These are phyloP conservation scores for Thoreauomyces humboldtii DNA, from an alignment of 192 early-diverging fungal species.

Conservation along the genomic window DNA sequence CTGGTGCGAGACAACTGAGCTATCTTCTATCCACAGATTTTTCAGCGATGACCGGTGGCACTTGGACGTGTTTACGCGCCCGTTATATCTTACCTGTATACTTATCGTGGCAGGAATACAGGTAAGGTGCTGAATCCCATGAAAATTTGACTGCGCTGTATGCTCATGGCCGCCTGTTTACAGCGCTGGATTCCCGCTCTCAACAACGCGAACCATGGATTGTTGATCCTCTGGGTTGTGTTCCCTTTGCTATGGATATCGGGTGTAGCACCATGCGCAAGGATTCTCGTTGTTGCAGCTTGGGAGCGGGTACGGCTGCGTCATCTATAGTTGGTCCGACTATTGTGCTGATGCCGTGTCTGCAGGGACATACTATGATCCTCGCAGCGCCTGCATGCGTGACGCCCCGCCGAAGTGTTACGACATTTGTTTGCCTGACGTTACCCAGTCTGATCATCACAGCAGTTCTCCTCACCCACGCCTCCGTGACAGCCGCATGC, in stretches of 20 bases:
- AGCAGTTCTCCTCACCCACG: slow-evolving; percentile 6
- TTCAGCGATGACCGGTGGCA: slow-evolving; percentile 14
- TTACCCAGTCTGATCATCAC: slow-evolving; percentile 8
- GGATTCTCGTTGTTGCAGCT: slow-evolving; percentile 13
- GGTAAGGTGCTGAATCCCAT: too few species aligned
- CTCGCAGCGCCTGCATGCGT: slow-evolving; percentile 5
- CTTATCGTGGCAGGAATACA: slow-evolving; percentile 11
- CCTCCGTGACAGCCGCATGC: not conserved
- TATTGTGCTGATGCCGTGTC: not conserved
- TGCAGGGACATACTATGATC: slow-evolving; percentile 12
- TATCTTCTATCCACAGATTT: slow-evolving; percentile 1
- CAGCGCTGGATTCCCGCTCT: slow-evolving; percentile 14
- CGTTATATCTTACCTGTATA: slow-evolving; percentile 15
- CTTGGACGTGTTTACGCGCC: slow-evolving; percentile 20
- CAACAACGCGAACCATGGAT: slow-evolving; percentile 3
- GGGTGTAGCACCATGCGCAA: slow-evolving; percentile 15
- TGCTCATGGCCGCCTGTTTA: too few species aligned
- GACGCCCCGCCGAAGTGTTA: not conserved
- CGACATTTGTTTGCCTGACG: not conserved
- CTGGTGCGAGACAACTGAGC: not conserved
- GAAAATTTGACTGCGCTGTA: too few species aligned
- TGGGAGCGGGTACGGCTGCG: slow-evolving; percentile 17
- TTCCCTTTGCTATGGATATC: slow-evolving; percentile 21
- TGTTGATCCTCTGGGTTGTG: slow-evolving; percentile 1
- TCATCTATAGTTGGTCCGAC: not conserved